Evolutionary conservation across 495 filamentous ascomycete species (phyloP), one percentile per base, ranked within the genome.

Genomic region (Barbatosphaeria neglecta): DNA sequence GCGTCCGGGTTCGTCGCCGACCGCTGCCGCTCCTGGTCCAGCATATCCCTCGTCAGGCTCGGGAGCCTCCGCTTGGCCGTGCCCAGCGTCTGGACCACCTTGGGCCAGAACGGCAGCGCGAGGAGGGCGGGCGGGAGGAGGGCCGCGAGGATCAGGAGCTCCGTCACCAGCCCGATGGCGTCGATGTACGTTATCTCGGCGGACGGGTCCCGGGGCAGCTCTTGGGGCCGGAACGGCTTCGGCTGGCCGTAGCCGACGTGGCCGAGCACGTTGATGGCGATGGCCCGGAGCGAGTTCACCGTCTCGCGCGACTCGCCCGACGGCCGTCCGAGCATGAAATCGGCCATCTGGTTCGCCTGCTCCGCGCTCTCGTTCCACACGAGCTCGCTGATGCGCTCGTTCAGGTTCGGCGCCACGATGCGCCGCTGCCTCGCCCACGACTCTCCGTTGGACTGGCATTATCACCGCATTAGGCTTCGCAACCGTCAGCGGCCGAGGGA

Each of bases 211-310:
- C 19, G n/a, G 22, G 42, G 39, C 19, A 52, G 16, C 44, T 49
- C 40, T 15, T 57, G n/a, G 48, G 41, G 43, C n/a, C 53, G 40
- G 56, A 63, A 72, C 0, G 58, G 24, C 39, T 61, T 54, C 4
- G 55, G 46, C 39, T 63, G 51, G 18, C 60, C 60, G 49, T 66
- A 70, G 13, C 61, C 66, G 15, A 66, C 61, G 43, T 46, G 40
- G 3, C 64, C 64, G 16, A 72, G 54, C 5, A 70, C 67, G 48
- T 72, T 67, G 51, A 70, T 63, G 18, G 69, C 63, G 16, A 68
- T 43, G 37, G 50, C 50, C 1, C 57, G 55, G 13, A 66, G 46
- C 2, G 58, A 57, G 10, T 41, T 41, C 4, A 66, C 41, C 6
- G 22, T 3, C 55, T 63, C 33, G 41, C 39, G 41, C n/a, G 44